Evolutionary conservation across 2,329 filamentous ascomycete genomes (phyloP), one percentile per base, ranked within the genome.

Genomic region (Neospermospora avenae): DNA sequence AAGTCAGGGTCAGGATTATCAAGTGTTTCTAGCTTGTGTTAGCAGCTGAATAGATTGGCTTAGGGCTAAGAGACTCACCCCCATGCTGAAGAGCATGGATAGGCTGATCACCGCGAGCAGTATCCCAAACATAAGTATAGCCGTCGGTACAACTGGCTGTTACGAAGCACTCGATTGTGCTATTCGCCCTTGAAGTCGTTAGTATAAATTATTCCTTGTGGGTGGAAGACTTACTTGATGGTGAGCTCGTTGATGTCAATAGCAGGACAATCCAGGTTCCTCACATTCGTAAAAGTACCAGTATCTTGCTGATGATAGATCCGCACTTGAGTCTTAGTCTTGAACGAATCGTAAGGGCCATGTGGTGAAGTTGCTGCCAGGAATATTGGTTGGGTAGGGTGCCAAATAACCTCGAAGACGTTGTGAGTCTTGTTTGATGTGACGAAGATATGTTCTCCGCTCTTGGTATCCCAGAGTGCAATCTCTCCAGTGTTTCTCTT

Each of bases 321-420:
- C 31, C 84, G 80, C 18, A 87, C 76, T 68, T 87, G 85, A 0
- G 84, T 87, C 24, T 75, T 75, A 66, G 22, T 77, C 71, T 39
- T 58, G 28, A 81, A 77, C 3, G 77, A 68, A 35, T 77, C 75
- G n/a, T 75, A 71, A 13, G 25, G 57, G 0, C 78, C 78, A 8
- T 74, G 75, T 0, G 82, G 81, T 0, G 84, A 82, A 0, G 83
- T 86, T 1, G 84, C 84, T 3, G 78, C 83, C 4, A 84, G 74
- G 64, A 87, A 87, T 22, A 76, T 75, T 2, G 76, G 72, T 48
- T 81, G 74, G 0, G 69, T 76, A 0, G 85, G 84, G 67, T 88
- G 85, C 85, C 85, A 88, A 0, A 78, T 74, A 1, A 87, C 81
- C 66, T 88, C 85, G 46, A 88, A 88, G 1, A 87, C 82, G 59